Conservation (phyloP, 2,329 filamentous ascomycete species). For the Microdochium paspali region DNA sequence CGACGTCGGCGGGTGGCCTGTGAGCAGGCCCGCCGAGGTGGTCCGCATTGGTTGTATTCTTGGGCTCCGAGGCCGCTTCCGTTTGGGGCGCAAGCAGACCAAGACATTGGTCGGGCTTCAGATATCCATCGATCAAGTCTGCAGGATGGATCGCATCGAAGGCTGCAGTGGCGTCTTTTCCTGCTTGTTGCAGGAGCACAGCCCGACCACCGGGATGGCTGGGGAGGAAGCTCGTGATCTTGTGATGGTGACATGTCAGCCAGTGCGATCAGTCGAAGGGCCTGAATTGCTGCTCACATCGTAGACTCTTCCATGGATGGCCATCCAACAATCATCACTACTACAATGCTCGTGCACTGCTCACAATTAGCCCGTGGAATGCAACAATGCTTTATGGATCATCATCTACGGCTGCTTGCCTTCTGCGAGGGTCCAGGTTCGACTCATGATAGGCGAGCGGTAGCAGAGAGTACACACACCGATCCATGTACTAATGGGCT, state of each 20-base stretch:
- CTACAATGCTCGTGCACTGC: constrained; percentile 9
- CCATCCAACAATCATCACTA: constrained; percentile 11
- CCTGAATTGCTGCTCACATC: constrained; percentile 6
- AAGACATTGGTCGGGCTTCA: constrained; percentile 8
- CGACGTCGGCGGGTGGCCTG: constrained; percentile 23
- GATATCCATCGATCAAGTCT: constrained; percentile 11
- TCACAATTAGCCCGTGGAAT: neutral
- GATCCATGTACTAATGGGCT: neutral
- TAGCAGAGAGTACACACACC: neutral
- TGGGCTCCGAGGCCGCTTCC: neutral
- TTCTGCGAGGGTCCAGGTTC: constrained; percentile 1
- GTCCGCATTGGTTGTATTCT: neutral
- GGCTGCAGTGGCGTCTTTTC: constrained; percentile 9
- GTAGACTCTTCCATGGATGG: constrained; percentile 12
- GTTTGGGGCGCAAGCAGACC: constrained; percentile 4
- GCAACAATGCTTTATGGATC: neutral
- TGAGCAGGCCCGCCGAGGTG: neutral
- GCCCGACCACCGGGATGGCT: constrained; percentile 11
- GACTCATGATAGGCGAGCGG: neutral
- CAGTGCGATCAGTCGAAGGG: neutral
- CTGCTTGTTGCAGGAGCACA: constrained; percentile 10
- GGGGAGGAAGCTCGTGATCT: constrained; percentile 11
- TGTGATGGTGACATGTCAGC: neutral
- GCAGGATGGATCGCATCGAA: constrained; percentile 10
- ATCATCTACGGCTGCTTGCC: neutral